Evolutionary conservation across 1,284 basidiomycete genomes (phyloP).

Genomic region (Thelephora terrestris): DNA sequence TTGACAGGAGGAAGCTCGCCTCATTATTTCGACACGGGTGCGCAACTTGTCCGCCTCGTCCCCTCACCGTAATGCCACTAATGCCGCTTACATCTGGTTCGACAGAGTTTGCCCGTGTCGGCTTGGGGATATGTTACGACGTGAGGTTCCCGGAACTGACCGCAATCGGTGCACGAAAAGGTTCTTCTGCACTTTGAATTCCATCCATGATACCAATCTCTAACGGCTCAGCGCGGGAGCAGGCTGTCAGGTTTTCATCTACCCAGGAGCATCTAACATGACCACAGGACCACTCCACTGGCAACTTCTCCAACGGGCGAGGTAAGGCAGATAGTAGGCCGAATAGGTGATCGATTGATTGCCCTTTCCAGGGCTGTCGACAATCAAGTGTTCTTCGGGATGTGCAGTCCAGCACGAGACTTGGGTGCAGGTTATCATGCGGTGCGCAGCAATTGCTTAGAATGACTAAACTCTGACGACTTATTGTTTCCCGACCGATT

Average conservation of each 20-base stretch:
- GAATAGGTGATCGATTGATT: neutral
- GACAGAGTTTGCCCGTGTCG: conserved; percentile 78
- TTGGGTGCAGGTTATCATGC: conserved; percentile 77
- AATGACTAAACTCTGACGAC: no score
- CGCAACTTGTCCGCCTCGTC: conserved; percentile 5
- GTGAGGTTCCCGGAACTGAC: conserved; percentile 93
- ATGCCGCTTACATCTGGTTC: neutral
- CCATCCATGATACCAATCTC: no score
- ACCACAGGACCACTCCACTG: conserved; percentile 96
- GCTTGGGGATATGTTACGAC: no score
- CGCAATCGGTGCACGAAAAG: conserved; percentile 83
- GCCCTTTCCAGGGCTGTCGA: conserved; percentile 68
- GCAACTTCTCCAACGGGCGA: conserved; percentile 83
- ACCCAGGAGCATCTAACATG: conserved; percentile 83
- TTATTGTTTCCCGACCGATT: no score
- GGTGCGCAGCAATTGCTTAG: no score
- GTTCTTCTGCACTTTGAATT: conserved; percentile 26
- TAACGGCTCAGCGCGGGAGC: no score
- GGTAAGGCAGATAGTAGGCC: conserved; percentile 45
- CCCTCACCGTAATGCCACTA: no score
- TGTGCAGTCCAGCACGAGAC: conserved; percentile 94
- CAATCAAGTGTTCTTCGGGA: conserved; percentile 90
- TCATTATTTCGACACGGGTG: conserved; percentile 86
- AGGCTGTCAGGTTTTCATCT: conserved; percentile 88
- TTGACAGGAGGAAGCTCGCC: conserved; percentile 71